phyloP scores from a whole-genome alignment of 352 stramenopile genomes.

The Blastocystis sp. region DNA sequence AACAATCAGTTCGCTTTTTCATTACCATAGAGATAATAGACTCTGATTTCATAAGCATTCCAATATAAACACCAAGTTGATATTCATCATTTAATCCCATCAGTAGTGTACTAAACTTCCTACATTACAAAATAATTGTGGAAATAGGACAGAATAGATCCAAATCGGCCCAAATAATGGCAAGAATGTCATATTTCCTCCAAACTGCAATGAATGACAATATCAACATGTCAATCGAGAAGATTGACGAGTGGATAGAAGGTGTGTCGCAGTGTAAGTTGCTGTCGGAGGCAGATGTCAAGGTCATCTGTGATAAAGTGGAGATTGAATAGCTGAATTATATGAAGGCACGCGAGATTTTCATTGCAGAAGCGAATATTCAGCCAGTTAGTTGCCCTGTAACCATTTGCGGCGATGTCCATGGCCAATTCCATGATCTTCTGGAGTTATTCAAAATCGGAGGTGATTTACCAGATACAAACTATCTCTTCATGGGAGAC shows the following conservation, averaged over 20 bases:
- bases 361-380: constrained; percentile 92
- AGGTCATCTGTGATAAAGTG: constrained; percentile 81
- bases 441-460: constrained; percentile 87
- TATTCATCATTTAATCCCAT: not conserved
- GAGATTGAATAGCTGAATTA: not conserved
- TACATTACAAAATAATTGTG: not conserved
- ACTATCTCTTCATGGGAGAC: constrained; percentile 97
- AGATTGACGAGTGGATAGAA: constrained; percentile 85
- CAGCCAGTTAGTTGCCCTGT: constrained; percentile 88
- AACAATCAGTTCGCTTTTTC: too few relatives aligned
- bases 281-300: constrained; percentile 86
- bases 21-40: too few relatives aligned
- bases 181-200: not conserved
- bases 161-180: not conserved
- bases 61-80: too few relatives aligned
- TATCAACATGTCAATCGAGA: constrained; percentile 6
- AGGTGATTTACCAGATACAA: constrained; percentile 79
- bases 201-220: not conserved
- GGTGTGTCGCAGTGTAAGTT: constrained; percentile 84
- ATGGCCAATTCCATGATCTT: constrained; percentile 93
- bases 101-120: not conserved
- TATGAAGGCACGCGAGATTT: constrained; percentile 83
- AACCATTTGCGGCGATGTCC: constrained; percentile 92
- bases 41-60: too few relatives aligned
- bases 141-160: not conserved